Percentiles rank a stretch among this genome's conserved stretches.
These are phyloP conservation scores for Penicillium cinerascens DNA, from an alignment of 495 filamentous ascomycete genomes.

Conservation along the genomic window DNA sequence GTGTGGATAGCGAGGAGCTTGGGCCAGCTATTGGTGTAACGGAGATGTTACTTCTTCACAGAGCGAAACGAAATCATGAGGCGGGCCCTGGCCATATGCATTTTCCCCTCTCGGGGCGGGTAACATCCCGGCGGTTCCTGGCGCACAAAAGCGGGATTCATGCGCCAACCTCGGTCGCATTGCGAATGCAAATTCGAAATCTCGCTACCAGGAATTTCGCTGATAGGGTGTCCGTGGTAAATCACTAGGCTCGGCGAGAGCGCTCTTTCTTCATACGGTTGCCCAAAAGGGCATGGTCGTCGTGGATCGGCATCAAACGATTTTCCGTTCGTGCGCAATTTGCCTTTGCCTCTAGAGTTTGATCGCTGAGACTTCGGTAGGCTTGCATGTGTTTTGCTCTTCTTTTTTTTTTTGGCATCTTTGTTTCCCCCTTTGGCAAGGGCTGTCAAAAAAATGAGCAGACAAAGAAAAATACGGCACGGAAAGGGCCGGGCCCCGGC, in stretches of 20 bases:
- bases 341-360: constrained; percentile 8
- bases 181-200: constrained; percentile 30
- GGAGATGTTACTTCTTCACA: constrained; percentile 14
- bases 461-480: constrained; percentile 31
- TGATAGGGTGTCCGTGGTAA: constrained; percentile 32
- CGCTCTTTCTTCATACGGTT: constrained; percentile 27
- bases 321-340: constrained; percentile 20
- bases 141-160: constrained; percentile 26
- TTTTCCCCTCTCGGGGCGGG: constrained; percentile 6
- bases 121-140: constrained; percentile 25
- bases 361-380: constrained; percentile 15
- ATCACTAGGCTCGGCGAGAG: constrained; percentile 20
- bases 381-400: constrained; percentile 3
- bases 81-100: constrained; percentile 2
- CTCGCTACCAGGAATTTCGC: constrained; percentile 31
- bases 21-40: constrained; percentile 29
- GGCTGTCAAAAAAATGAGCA: background rate
- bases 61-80: too few species aligned
- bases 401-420: background rate
- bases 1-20: constrained; percentile 32
- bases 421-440: constrained; percentile 1
- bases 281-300: constrained; percentile 27
- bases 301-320: constrained; percentile 28
- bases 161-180: constrained; percentile 29
- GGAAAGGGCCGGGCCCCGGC: constrained; percentile 45